These are phyloP conservation scores for Boletus semigastroideus DNA, from an alignment of 1,284 basidiomycete genomes.

Conservation along the genomic window DNA sequence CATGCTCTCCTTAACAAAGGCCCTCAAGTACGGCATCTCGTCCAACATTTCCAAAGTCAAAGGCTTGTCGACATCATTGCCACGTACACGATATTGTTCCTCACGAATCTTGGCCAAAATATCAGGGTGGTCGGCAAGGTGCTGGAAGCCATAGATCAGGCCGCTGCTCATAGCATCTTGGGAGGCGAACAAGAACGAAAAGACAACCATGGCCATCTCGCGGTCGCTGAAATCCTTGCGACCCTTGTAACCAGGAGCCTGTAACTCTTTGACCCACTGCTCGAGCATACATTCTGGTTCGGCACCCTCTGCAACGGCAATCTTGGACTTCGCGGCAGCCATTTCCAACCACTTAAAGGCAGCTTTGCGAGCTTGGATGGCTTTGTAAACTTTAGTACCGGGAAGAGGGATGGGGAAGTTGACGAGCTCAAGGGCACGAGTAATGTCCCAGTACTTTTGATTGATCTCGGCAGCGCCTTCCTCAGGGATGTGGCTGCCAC, in stretches of 20 bases:
- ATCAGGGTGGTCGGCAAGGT: slow-evolving; percentile 91
- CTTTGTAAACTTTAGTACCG: slow-evolving; percentile 95
- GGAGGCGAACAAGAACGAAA: slow-evolving; percentile 96
- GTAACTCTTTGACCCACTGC: slow-evolving; percentile 84
- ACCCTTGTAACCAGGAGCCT: slow-evolving; percentile 71
- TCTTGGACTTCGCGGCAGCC: slow-evolving; percentile 81
- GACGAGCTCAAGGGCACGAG: slow-evolving; percentile 93
- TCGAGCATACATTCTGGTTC: slow-evolving; percentile 92
- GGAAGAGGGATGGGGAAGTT: slow-evolving; percentile 97
- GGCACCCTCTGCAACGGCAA: slow-evolving; percentile 78
- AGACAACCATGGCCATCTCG: slow-evolving; percentile 95
- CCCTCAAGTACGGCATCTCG: slow-evolving; percentile 90
- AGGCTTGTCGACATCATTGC: slow-evolving; percentile 77
- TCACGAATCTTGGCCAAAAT: slow-evolving; percentile 87
- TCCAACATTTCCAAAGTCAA: slow-evolving; percentile 90
- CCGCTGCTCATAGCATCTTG: slow-evolving; percentile 98
- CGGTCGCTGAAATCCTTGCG: slow-evolving; percentile 87
- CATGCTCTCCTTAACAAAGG: slow-evolving; percentile 91
- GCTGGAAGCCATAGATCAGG: slow-evolving; percentile 94
- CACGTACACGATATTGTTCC: slow-evolving; percentile 86
- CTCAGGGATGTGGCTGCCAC: slow-evolving; percentile 87
- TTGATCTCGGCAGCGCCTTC: slow-evolving; percentile 79
- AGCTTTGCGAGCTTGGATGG: slow-evolving; percentile 89
- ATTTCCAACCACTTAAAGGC: slow-evolving; percentile 84
- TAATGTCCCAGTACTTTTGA: slow-evolving; percentile 96